Evolutionary conservation across 306 rosid genomes (phyloP).

Genomic region (Corylus heterophylla): DNA sequence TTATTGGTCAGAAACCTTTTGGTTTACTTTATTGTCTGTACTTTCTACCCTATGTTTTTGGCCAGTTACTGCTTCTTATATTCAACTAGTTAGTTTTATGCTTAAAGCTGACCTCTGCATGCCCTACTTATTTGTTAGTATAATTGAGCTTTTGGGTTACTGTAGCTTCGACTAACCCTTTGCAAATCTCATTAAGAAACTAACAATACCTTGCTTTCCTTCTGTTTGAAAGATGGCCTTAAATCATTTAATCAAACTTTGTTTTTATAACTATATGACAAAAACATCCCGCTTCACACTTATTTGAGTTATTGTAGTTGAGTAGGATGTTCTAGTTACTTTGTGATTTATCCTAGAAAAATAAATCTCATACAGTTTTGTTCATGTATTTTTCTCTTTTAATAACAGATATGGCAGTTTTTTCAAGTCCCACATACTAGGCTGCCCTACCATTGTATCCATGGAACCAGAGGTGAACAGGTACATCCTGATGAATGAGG

Average conservation of each 20-base stretch:
- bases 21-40: slow-evolving; percentile 7
- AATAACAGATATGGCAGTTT: slow-evolving; percentile 83
- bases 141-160: slow-evolving; percentile 14
- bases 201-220: background rate
- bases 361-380: slow-evolving; percentile 26
- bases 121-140: slow-evolving; percentile 10
- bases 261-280: slow-evolving; percentile 15
- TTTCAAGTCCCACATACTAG: slow-evolving; percentile 94
- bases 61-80: slow-evolving; percentile 14
- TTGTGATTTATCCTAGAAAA: slow-evolving; percentile 31
- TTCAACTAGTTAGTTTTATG: slow-evolving; percentile 2
- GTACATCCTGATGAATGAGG: slow-evolving; percentile 87
- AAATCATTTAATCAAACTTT: slow-evolving; percentile 10
- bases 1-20: slow-evolving; percentile 15
- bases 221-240: background rate
- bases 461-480: slow-evolving; percentile 94
- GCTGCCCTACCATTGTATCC: slow-evolving; percentile 93
- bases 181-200: slow-evolving; percentile 23
- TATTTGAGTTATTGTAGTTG: slow-evolving; percentile 24
- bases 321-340: slow-evolving; percentile 13
- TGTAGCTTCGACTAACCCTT: slow-evolving; percentile 23
- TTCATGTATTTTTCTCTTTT: slow-evolving; percentile 19
- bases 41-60: slow-evolving; percentile 16
- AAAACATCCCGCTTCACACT: slow-evolving; percentile 9
- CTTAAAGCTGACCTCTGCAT: slow-evolving; percentile 30